phyloP scores from a whole-genome alignment of 2,329 filamentous ascomycete genomes.

The Sphaerulina musiva region DNA sequence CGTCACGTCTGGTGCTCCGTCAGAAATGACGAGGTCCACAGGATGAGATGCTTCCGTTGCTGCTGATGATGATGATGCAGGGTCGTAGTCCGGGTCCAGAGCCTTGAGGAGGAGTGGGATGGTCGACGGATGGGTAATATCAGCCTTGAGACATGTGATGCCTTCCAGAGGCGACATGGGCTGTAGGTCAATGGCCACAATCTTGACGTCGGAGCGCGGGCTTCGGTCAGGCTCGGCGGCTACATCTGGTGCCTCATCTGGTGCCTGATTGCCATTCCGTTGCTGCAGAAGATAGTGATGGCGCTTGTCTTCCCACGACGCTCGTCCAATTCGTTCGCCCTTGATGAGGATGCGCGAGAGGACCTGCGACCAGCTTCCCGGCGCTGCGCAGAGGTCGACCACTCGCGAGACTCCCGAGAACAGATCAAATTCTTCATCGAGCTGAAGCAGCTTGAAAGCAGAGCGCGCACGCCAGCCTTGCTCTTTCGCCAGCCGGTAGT shows the following conservation, averaged over 20 bases:
- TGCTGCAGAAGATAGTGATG: conserved; percentile 40
- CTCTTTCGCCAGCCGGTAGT: conserved; percentile 96
- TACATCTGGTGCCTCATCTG: background rate
- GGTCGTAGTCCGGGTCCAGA: conserved; percentile 60
- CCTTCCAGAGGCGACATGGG: conserved; percentile 91
- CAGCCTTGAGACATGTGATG: conserved; percentile 84
- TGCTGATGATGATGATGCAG: conserved; percentile 26
- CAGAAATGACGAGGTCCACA: conserved; percentile 89
- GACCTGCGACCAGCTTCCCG: conserved; percentile 95
- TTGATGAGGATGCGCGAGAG: conserved; percentile 89
- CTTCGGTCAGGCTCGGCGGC: conserved; percentile 2
- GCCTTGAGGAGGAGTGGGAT: conserved; percentile 82
- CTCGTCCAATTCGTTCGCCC: conserved; percentile 79
- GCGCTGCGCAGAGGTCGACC: conserved; percentile 91
- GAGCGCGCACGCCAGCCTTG: conserved; percentile 96
- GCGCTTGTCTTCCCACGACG: conserved; percentile 81
- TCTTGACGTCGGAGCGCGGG: conserved; percentile 60
- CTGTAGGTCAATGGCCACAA: conserved; percentile 91
- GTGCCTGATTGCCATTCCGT: background rate
- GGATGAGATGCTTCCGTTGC: conserved; percentile 56
- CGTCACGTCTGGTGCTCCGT: conserved; percentile 93
- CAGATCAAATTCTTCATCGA: conserved; percentile 93
- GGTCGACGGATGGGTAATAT: conserved; percentile 95
- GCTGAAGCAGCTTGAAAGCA: conserved; percentile 92
- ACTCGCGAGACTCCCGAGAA: conserved; percentile 86